Evolutionary conservation across 257 asterid species (phyloP).

Genomic region (Paraleonurus japonicus): DNA sequence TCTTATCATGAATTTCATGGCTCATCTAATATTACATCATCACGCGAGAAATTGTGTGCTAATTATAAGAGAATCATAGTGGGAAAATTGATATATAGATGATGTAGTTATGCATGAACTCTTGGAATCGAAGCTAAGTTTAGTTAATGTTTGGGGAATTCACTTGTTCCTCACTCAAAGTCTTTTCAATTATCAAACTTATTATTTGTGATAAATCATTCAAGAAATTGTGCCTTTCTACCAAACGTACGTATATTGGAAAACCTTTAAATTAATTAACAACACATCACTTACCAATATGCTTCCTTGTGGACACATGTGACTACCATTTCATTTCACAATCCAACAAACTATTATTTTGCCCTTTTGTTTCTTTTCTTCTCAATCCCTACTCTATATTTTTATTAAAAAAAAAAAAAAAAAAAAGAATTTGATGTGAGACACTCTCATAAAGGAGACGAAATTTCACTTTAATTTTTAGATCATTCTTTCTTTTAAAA

Average conservation of each 20-base stretch:
- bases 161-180: conserved; percentile 71
- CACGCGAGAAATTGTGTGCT: background rate
- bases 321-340: conserved; percentile 21
- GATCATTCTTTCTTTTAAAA: too few species aligned
- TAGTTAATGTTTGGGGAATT: conserved; percentile 25
- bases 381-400: background rate
- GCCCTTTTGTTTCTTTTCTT: conserved; percentile 10
- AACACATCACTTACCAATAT: conserved; percentile 20
- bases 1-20: background rate
- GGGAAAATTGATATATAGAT: background rate
- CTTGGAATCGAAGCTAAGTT: conserved; percentile 54
- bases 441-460: too few species aligned
- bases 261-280: conserved; percentile 14
- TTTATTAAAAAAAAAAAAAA: too few species aligned
- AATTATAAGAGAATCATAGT: background rate
- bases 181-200: background rate
- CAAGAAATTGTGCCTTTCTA: conserved; percentile 28
- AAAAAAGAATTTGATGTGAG: too few species aligned
- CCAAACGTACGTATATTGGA: conserved; percentile 43
- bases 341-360: conserved; percentile 29
- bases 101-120: conserved; percentile 25
- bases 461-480: too few species aligned
- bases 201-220: conserved; percentile 21
- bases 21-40: too few species aligned
- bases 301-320: conserved; percentile 5